Base-by-base conservation (phyloP, 768 basidiomycete genomes). In the Leucogyrophana mollusca region DNA sequence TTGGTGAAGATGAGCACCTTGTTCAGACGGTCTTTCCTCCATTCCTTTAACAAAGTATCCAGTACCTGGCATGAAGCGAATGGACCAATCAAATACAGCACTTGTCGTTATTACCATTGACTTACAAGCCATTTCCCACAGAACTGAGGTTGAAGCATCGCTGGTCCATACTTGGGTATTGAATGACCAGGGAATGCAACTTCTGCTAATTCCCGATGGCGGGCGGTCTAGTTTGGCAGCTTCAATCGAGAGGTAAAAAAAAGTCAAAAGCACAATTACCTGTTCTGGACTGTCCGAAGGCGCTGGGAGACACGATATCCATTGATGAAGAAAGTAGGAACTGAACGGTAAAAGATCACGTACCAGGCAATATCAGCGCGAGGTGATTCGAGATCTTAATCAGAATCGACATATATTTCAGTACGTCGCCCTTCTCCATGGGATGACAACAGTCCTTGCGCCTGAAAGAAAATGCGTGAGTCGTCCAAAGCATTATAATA, bases 1-100 rank as follows among this genome's bases (percentile, higher is more conserved):
- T 93, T 93, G 3, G 93, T 94, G 67, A 97, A 97, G 47, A 97
- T 83, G 34, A 97, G 73, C 33, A 96, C 91, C 68, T 96, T 97
- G 67, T 90, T 94, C 0, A 77, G 73, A 14, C 65, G 61, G 38
- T 83, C 82, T 54, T 78, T 78, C 56, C 78, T 76, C 79, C 85
- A 84, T 36, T 83, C 77, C 38, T 74, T 77, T 17, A 97, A 69
- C 2, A 88, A 68, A 6, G 72, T 69, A 47, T 83, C 74, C 7
- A 94, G 70, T 0, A 90, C 79, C 88, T 93, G 52, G 1, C 4
- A n/a, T n/a, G n/a, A n/a, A n/a, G n/a, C 3, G 21, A 39, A 14
- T 11, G 14, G 24, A 25, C 16, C 10, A 30, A 42, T 34, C n/a
- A 13, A 11, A 9, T 4, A 18, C 40, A 17, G 40, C 34, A 13